These are phyloP conservation scores for Rhodotorula sp. DNA, from an alignment of 1,284 basidiomycete genomes.

Conservation along the genomic window DNA sequence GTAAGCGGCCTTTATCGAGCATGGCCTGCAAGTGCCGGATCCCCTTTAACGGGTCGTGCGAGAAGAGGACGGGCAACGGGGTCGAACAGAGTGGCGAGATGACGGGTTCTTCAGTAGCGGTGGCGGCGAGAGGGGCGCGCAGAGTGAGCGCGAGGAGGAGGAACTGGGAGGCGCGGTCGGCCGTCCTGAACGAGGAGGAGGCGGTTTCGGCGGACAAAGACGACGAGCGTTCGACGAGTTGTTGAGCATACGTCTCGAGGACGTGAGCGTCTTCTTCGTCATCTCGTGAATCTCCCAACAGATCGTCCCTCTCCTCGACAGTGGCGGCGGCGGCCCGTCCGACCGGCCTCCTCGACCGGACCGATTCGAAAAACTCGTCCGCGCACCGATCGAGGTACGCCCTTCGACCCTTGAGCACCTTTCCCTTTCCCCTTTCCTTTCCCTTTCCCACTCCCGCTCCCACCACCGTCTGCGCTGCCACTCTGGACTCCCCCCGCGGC, in stretches of 20 bases:
- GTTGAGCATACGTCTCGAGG: conserved; percentile 6
- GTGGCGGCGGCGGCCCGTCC: not conserved
- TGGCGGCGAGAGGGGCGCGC: not conserved
- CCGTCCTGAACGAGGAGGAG: not conserved
- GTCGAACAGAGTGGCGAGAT: not conserved
- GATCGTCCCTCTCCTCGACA: not conserved
- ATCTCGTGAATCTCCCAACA: no score
- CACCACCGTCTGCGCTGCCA: not conserved
- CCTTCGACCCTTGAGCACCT: not conserved
- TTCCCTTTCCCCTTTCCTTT: conserved; percentile 1
- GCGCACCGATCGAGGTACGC: conserved; percentile 17
- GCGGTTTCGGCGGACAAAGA: not conserved
- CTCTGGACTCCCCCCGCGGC: not conserved
- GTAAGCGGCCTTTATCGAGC: not conserved
- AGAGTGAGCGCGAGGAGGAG: not conserved
- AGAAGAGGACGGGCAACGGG: not conserved
- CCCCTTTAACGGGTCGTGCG: not conserved
- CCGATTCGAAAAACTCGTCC: conserved; percentile 11
- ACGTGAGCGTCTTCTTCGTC: not conserved
- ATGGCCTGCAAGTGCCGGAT: not conserved
- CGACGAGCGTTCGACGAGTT: not conserved
- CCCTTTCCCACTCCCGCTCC: not conserved
- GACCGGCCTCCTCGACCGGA: not conserved
- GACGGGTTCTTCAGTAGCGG: no score
- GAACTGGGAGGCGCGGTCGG: not conserved